phyloP scores from a whole-genome alignment of 2,329 filamentous ascomycete species.

The Penicillium sp. region DNA sequence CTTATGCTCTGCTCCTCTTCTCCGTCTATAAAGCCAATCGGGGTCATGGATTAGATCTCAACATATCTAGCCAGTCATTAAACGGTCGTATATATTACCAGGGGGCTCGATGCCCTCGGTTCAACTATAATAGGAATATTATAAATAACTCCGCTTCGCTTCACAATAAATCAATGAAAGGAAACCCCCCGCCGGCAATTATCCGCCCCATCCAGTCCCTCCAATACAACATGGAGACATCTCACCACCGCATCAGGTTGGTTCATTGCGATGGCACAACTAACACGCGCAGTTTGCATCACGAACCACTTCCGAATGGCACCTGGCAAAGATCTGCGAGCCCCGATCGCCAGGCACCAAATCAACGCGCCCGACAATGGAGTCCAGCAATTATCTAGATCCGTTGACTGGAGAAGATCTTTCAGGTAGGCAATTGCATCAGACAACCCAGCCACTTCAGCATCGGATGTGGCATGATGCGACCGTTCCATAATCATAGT shows the following conservation, averaged over 20 bases:
- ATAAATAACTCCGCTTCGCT: too few species aligned
- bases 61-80: not conserved
- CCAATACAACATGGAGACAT: conserved; percentile 17
- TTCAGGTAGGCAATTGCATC: conserved; percentile 8
- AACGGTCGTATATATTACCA: too few species aligned
- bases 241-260: conserved; percentile 9
- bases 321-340: conserved; percentile 14
- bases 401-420: conserved; percentile 16
- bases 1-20: too few species aligned
- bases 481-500: conserved; percentile 3
- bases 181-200: not conserved
- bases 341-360: conserved; percentile 24
- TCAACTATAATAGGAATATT: too few species aligned
- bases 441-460: not conserved
- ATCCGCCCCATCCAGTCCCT: conserved; percentile 14
- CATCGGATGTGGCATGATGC: not conserved
- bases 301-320: conserved; percentile 22
- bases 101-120: too few species aligned
- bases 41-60: not conserved
- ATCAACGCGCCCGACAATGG: conserved; percentile 24
- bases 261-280: conserved; percentile 21
- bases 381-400: conserved; percentile 19
- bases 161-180: not conserved
- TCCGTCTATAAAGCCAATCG: too few species aligned
- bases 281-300: conserved; percentile 23